Conservation (phyloP, 345 rosid species). For the Dovyalis caffra region DNA sequence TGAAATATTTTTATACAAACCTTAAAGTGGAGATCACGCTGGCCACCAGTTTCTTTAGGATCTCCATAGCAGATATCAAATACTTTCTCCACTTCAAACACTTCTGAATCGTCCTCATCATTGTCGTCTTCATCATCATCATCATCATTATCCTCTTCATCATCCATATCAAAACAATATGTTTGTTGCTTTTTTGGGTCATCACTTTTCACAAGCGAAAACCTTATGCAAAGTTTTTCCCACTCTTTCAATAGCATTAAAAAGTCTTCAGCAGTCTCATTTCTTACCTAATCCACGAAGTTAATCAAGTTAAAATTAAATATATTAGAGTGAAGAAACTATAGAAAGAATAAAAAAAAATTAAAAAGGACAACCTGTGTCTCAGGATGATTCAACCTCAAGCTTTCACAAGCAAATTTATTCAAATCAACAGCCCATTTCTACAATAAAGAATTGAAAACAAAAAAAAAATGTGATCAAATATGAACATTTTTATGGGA, state of each 20-base stretch:
- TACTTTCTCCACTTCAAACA: constrained; percentile 55
- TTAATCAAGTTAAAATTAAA: not conserved
- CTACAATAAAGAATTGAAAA: constrained; percentile 34
- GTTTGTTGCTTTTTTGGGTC: constrained; percentile 20
- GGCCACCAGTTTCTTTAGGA: constrained; percentile 29
- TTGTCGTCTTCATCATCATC: constrained; percentile 22
- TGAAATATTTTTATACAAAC: constrained; percentile 28
- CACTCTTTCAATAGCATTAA: constrained; percentile 54
- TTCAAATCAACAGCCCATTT: constrained; percentile 80
- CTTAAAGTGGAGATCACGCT: constrained; percentile 47
- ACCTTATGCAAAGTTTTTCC: constrained; percentile 50
- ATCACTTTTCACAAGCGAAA: constrained; percentile 33
- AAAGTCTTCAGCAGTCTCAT: constrained; percentile 63
- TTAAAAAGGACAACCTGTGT: constrained; percentile 41
- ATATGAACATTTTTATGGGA: not conserved
- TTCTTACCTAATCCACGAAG: constrained; percentile 50
- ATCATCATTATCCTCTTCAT: constrained; percentile 22
- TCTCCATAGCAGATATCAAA: constrained; percentile 52
- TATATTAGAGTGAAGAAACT: not conserved
- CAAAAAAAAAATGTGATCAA: not conserved
- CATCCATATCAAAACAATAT: constrained; percentile 21
- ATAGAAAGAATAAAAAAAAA: not conserved
- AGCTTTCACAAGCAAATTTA: constrained; percentile 51
- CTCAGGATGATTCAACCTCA: constrained; percentile 58
- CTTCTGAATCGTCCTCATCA: constrained; percentile 33